phyloP scores from a whole-genome alignment of 257 asterid genomes.

The Haberlea rhodopensis region DNA sequence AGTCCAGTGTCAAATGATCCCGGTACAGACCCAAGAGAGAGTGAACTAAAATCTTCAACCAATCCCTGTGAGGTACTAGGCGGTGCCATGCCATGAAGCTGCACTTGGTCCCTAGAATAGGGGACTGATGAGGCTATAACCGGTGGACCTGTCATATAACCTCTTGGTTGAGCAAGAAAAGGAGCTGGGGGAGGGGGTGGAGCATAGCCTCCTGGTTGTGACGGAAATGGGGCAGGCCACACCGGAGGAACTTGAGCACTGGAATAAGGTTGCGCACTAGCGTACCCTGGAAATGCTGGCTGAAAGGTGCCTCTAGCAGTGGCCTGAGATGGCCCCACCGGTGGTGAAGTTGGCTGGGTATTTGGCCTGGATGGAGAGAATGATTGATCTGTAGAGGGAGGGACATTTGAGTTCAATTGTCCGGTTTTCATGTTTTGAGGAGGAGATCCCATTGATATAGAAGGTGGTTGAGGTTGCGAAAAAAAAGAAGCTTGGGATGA shows the following conservation, averaged over 20 bases:
- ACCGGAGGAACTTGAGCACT: slow-evolving; percentile 51
- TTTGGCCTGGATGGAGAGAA: slow-evolving; percentile 45
- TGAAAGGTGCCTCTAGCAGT: slow-evolving; percentile 50
- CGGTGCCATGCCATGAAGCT: slow-evolving; percentile 51
- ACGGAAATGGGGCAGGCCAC: slow-evolving; percentile 45
- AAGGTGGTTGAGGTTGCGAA: slow-evolving; percentile 48
- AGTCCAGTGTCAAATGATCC: slow-evolving; percentile 83
- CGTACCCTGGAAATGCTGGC: slow-evolving; percentile 67
- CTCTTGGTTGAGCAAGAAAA: slow-evolving; percentile 53
- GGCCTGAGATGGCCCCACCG: slow-evolving; percentile 49
- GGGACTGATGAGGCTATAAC: slow-evolving; percentile 39
- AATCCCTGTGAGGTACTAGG: slow-evolving; percentile 52
- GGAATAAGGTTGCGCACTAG: slow-evolving; percentile 48
- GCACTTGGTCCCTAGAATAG: slow-evolving; percentile 49
- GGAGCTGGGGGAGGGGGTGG: slow-evolving; percentile 46
- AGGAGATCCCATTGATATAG: slow-evolving; percentile 61
- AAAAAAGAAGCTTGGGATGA: slow-evolving; percentile 36
- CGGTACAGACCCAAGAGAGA: slow-evolving; percentile 74
- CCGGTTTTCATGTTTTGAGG: slow-evolving; percentile 48
- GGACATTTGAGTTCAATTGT: slow-evolving; percentile 40
- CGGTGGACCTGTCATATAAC: slow-evolving; percentile 57
- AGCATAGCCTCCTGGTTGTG: slow-evolving; percentile 59
- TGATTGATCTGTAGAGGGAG: slow-evolving; percentile 39
- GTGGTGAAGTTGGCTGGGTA: slow-evolving; percentile 64
- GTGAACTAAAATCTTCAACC: slow-evolving; percentile 77